phyloP scores from a whole-genome alignment of 257 asterid genomes.

The Nicotiana paniculata region DNA sequence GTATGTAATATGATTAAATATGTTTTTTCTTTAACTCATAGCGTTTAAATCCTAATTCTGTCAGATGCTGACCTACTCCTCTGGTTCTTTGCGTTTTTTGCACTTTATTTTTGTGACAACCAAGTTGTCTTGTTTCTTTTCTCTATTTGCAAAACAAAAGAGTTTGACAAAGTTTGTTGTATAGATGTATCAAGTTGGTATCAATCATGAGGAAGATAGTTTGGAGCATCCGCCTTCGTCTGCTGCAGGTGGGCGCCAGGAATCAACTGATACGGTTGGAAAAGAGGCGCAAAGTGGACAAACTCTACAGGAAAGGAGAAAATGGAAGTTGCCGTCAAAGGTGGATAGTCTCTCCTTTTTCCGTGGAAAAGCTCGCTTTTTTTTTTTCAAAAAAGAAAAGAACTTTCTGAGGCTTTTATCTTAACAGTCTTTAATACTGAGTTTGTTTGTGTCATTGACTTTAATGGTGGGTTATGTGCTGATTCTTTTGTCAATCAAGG shows the following conservation, averaged over 20 bases:
- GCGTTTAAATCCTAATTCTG: not conserved
- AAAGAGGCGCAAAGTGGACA: not conserved
- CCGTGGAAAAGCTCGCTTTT: too few relatives aligned
- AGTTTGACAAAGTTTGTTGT: not conserved
- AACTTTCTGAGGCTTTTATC: not conserved
- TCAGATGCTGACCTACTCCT: not conserved
- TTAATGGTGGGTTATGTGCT: not conserved
- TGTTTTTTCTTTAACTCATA: not conserved
- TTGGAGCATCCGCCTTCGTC: not conserved
- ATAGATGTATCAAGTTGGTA: constrained; percentile 7
- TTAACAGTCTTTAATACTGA: not conserved
- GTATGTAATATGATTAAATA: not conserved
- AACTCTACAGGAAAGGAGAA: not conserved
- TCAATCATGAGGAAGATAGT: not conserved
- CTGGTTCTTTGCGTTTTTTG: not conserved
- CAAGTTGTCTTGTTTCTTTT: not conserved
- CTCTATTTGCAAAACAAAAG: not conserved
- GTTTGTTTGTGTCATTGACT: not conserved
- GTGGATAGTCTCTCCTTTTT: not conserved
- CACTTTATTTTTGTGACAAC: not conserved
- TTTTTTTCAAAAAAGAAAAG: too few relatives aligned
- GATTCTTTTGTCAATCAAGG: not conserved
- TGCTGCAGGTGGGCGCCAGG: not conserved
- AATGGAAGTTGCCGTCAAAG: not conserved
- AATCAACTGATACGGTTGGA: not conserved